Percentiles rank a stretch among this genome's conserved stretches.
Conservation (phyloP, 73 alveolate genomes). For the Paramecium sexaurelia region DNA sequence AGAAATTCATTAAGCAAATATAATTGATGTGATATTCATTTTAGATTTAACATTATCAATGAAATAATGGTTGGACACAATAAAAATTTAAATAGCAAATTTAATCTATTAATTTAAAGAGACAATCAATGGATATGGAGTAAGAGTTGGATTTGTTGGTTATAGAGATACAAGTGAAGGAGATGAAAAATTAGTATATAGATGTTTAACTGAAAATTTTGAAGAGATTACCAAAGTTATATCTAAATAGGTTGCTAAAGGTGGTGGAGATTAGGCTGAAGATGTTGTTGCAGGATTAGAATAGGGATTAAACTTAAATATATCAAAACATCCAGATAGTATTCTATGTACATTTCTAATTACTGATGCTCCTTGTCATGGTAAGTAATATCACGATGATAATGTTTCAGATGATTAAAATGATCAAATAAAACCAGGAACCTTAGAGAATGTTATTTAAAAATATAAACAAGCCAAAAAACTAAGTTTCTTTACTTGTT, state of each 20-base stretch:
- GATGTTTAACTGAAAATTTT: conserved; percentile 8
- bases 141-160: conserved; percentile 60
- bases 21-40: background rate
- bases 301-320: background rate
- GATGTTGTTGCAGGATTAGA: conserved; percentile 53
- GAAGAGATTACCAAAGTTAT: background rate
- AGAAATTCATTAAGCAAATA: background rate
- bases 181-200: background rate
- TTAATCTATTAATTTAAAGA: background rate
- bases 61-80: background rate
- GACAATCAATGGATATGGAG: background rate
- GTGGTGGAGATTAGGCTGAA: conserved; percentile 67
- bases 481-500: background rate
- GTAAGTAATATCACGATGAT: conserved; percentile 33
- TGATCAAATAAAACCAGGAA: background rate
- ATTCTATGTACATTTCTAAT: conserved; percentile 2
- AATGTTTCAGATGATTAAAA: background rate
- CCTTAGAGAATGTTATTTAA: background rate
- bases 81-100: background rate
- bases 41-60: background rate
- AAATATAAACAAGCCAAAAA: background rate
- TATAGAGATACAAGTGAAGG: conserved; percentile 36
- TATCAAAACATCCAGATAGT: conserved; percentile 31
- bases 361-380: conserved; percentile 63
- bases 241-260: background rate